Evolutionary conservation across 75 land plant species (phyloP), one percentile per base, ranked within the genome.

Genomic region (Isoetes taiwanensis): DNA sequence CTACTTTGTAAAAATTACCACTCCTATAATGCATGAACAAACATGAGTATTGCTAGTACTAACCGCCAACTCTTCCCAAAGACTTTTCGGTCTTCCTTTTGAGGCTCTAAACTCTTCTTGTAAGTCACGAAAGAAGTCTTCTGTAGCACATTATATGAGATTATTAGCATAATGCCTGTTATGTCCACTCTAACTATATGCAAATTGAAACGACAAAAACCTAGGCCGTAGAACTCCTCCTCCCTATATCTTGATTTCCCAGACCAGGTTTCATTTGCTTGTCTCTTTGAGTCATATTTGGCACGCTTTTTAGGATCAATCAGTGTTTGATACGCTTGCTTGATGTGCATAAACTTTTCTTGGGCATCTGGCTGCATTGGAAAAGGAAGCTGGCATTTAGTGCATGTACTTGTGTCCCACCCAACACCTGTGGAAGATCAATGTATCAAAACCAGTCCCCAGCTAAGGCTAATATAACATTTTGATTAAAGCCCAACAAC

Each of bases 11-110:
- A 14, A 28, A 9, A 16, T 28, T 12, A 9, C 8, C 52, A 11
- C 11, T 19, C 52, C 11, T 48, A 8, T 12, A n/a, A 34, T 12
- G 30, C 62, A 52, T 46, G 27, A 28, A 48, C 30, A 61, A 28
- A 23, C 24, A 12, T 19, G 9, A 48, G 11, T n/a, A n/a, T n/a
- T 27, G 25, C 32, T 30, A 43, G 2, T 40, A 58, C 91, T 73
- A 43, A 93, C 98, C 42, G 96, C 89, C 43, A 93, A 60, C 60
- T 93, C 98, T 52, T 93, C 98, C 98, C 98, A 93, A 25, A 93
- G 46, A 59, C 98, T 93, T 65, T 93, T 87, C 33, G 90, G 83
- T 37, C 79, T 83, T 26, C 72, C 85, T 61, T 75, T 72, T 52
- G 76, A 52, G 38, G 55, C 52, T 21, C 37, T 72, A 27, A 75